Base-by-base conservation (phyloP, 306 rosid genomes). In the Dalbergia cochinchinensis region DNA sequence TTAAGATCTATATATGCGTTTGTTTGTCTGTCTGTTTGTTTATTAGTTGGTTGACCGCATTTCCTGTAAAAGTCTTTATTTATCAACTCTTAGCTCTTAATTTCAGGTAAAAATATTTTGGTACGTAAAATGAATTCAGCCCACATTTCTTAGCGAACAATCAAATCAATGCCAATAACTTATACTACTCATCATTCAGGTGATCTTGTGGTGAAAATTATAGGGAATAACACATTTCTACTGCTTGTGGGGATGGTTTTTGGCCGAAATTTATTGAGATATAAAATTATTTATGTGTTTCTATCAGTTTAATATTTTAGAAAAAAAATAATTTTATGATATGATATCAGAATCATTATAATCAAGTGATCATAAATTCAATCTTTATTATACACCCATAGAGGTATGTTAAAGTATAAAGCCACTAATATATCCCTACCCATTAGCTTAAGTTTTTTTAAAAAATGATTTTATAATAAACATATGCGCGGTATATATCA, bases 221-320 rank as follows among this genome's bases (percentile, higher is more conserved):
- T 7, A 63, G 68, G 68, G 68, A 63, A n/a, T n/a, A n/a, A 61
- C 26, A 54, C 35, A 10, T 59, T 5, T 54, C 60, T 16, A 54
- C 18, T 14, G 22, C 60, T n/a, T 12, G n/a, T 7, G 60, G 11
- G 8, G n/a, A n/a, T 58, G 5, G 37, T 59, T 59, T 22, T 12
- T 4, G 7, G 65, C n/a, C 37, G 19, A 57, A 20, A 2, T 26
- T 26, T 26, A 2, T 1, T 1, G 2, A 3, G 3, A 1, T 26
- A 26, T 26, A 1, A 26, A 26, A 26, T 26, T 26, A 26, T 26
- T 26, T 26, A 26, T 26, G 2, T 26, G 2, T 26, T 0, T 26
- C 2, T 26, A 26, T 26, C 3, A 1, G 1, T 26, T 26, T 26
- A 26, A 26, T 2, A 26, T 2, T 26, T 26, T 26, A 1, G 1